phyloP scores from a whole-genome alignment of 768 basidiomycete species.

The Rhodosporidiobolus odoratus region DNA sequence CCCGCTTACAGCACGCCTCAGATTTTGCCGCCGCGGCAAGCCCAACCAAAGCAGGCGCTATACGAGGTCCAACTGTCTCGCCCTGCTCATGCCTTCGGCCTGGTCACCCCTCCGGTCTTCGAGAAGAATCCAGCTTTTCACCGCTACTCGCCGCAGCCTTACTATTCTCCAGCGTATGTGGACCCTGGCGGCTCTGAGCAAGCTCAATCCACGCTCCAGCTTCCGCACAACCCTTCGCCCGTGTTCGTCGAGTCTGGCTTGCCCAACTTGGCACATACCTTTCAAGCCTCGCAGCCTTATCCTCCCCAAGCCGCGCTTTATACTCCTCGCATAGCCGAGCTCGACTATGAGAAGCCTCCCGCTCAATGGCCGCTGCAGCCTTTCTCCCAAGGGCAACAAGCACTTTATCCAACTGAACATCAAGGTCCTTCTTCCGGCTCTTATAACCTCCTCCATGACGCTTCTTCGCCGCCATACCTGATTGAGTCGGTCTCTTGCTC shows the following conservation, averaged over 20 bases:
- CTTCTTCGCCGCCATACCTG: not conserved
- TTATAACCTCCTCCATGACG: not conserved
- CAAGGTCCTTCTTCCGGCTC: not conserved
- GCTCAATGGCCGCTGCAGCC: not conserved
- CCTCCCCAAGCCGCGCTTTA: too few species aligned
- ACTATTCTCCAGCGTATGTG: too few species aligned
- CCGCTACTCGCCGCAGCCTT: too few species aligned
- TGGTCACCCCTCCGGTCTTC: too few species aligned
- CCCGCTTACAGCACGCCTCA: not conserved
- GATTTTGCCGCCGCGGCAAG: not conserved
- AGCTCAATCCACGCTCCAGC: too few species aligned
- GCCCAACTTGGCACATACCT: too few species aligned
- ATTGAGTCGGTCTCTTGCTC: too few species aligned
- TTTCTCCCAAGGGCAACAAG: not conserved
- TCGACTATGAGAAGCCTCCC: not conserved
- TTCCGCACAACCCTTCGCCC: too few species aligned
- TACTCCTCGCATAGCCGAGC: too few species aligned
- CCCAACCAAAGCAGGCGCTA: not conserved
- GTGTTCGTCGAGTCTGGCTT: too few species aligned
- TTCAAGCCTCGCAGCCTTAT: not conserved
- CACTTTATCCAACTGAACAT: not conserved
- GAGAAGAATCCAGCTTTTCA: too few species aligned
- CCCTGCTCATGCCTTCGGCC: not conserved
- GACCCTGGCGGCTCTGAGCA: too few species aligned
- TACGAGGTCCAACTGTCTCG: not conserved